phyloP scores from a whole-genome alignment of 164 flowering plant genomes.

The Paratinospora sagittata region DNA sequence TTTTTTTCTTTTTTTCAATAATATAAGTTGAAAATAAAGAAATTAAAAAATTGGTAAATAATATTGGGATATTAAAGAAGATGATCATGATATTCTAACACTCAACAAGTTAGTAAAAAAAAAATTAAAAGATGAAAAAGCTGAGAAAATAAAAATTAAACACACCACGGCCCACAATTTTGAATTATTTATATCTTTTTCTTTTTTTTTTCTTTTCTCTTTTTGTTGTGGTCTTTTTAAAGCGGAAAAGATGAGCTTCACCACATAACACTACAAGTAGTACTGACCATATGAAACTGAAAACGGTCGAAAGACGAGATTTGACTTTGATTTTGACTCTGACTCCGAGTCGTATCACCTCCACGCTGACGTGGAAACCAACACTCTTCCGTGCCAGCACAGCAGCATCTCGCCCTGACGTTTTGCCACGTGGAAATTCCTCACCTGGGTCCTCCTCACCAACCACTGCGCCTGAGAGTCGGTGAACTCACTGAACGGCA shows the following conservation, averaged over 20 bases:
- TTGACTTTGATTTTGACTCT: no score
- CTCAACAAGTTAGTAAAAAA: no score
- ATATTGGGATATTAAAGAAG: no score
- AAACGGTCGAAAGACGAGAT: no score
- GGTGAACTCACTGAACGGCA: conserved; percentile 64
- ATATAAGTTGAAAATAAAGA: no score
- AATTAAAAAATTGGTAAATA: no score
- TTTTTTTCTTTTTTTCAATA: no score
- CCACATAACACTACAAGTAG: not conserved
- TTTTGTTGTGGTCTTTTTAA: no score
- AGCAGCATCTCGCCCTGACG: conserved; percentile 71
- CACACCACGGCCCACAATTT: not conserved
- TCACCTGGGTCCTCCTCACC: conserved; percentile 49
- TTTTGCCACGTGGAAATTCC: conserved; percentile 81
- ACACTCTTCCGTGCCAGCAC: conserved; percentile 74
- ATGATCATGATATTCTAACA: no score
- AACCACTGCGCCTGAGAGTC: conserved; percentile 77
- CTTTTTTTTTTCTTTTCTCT: no score
- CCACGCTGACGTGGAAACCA: conserved; percentile 93
- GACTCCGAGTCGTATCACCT: conserved; percentile 35
- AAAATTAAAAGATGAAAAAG: not conserved
- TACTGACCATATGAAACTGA: no score
- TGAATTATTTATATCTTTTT: no score
- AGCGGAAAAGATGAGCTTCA: not conserved
- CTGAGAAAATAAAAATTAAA: not conserved